Evolutionary conservation across 306 rosid species (phyloP), one percentile per base, ranked within the genome.

Genomic region (Lathyrus sativus): DNA sequence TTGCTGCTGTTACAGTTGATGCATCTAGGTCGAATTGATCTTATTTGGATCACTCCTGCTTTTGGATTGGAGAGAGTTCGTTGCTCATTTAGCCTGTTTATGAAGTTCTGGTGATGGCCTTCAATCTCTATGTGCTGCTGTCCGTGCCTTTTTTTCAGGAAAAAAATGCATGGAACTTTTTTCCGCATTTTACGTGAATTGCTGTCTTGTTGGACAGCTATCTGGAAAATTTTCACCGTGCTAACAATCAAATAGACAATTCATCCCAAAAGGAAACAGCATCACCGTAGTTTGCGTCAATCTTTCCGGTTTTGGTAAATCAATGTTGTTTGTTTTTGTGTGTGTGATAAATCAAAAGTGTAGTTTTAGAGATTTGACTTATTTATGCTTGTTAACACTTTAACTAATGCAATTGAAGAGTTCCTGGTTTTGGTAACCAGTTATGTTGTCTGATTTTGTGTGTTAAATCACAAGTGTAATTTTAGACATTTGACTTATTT

Each of bases 201-300:
- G 14, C 58, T 29, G 11, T 45, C 67, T 71, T 35, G 58, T 59
- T 60, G 68, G 49, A 59, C 15, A 2, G 9, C 11, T 22, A 15
- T 13, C 11, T 18, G 18, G 15, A 43, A 5, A 17, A 11, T 63
- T 29, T 44, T 37, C 45, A 5, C 29, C 18, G 2, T 10, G 5
- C 15, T 18, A 60, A 35, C 28, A 17, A 19, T 3, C 31, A 19
- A 29, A 37, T 24, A 2, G 4, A 54, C 13, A 31, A 13, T 9
- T 65, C 14, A 55, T 42, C 33, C 4, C 3, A 45, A 66, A 31
- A 66, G 53, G 51, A 35, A 60, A 19, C n/a, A 0, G 10, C 12
- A 17, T 11, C 49, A n/a, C 13, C 24, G 67, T 11, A 56, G 46
- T 64, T 63, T 64, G 9, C 35, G 17, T 12, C 39, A 64, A 26